Conservation (phyloP, 441 rosid species). For the Erodium trifolium region DNA sequence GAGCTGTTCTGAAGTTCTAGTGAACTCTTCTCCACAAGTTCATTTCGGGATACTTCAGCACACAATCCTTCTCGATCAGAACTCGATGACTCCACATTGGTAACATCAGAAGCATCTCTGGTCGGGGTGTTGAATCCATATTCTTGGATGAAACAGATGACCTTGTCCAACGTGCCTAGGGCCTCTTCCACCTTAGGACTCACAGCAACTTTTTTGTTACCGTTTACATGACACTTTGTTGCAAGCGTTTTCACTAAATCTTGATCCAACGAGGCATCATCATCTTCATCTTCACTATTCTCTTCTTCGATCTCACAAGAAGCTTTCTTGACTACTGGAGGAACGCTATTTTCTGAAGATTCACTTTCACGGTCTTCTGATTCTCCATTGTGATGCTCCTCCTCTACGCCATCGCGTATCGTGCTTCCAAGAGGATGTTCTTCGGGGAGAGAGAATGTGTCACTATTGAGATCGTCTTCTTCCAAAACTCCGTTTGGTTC, state of each 20-base stretch:
- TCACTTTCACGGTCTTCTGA: not conserved
- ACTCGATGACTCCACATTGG: constrained; percentile 18
- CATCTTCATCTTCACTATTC: constrained; percentile 22
- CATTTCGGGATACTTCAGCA: constrained; percentile 25
- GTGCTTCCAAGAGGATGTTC: constrained; percentile 21
- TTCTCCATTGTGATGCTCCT: constrained; percentile 14
- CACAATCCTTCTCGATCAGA: constrained; percentile 11
- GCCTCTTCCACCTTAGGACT: constrained; percentile 73
- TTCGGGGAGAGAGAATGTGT: constrained; percentile 17
- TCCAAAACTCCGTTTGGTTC: constrained; percentile 23
- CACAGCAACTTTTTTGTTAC: constrained; percentile 29
- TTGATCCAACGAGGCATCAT: constrained; percentile 11
- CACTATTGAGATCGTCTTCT: constrained; percentile 19
- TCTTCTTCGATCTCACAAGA: constrained; percentile 60
- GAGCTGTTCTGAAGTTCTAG: constrained; percentile 32
- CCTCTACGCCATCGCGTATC: constrained; percentile 3
- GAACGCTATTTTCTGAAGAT: not conserved
- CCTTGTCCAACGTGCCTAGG: constrained; percentile 64
- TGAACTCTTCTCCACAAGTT: constrained; percentile 29
- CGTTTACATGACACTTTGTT: constrained; percentile 17
- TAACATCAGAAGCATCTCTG: too few species aligned
- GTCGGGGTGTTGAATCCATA: constrained; percentile 19
- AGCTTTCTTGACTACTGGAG: constrained; percentile 20
- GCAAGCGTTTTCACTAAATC: constrained; percentile 5
- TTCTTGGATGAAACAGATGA: constrained; percentile 47